Conservation (phyloP, 1,284 basidiomycete genomes). For the Trichosporon sp. region DNA sequence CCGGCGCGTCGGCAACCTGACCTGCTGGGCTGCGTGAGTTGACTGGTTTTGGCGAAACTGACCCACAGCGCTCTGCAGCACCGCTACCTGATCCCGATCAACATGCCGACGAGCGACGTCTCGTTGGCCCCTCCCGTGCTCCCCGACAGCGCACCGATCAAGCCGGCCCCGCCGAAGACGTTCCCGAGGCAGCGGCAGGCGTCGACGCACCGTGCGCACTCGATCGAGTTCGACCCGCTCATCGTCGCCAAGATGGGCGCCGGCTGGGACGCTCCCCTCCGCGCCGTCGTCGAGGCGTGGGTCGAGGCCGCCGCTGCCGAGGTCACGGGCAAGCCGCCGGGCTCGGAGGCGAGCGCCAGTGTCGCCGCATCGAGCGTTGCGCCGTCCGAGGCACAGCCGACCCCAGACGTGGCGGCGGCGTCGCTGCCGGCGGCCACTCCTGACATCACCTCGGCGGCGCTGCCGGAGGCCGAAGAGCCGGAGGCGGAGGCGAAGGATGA, state of each 20-base stretch:
- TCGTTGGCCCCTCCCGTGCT: neutral
- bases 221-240: constrained; percentile 43
- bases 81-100: constrained; percentile 41
- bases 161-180: constrained; percentile 10
- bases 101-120: constrained; percentile 22
- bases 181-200: neutral
- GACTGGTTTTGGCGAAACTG: neutral
- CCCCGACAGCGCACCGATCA: constrained; percentile 14
- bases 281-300: constrained; percentile 31
- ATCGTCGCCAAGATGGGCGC: constrained; percentile 36
- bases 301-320: constrained; percentile 34
- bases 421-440: neutral
- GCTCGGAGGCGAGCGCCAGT: neutral
- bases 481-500: neutral
- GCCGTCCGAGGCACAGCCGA: neutral
- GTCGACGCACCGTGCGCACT: neutral
- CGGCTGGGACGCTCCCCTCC: constrained; percentile 40
- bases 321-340: constrained; percentile 14
- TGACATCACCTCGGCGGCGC: neutral
- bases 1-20: constrained; percentile 42
- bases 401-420: neutral
- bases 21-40: constrained; percentile 48
- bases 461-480: neutral
- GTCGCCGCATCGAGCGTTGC: neutral
- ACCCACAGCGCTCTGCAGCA: constrained; percentile 38